These are phyloP conservation scores for Amylostereum chailletii DNA, from an alignment of 1,284 basidiomycete genomes.

Conservation along the genomic window DNA sequence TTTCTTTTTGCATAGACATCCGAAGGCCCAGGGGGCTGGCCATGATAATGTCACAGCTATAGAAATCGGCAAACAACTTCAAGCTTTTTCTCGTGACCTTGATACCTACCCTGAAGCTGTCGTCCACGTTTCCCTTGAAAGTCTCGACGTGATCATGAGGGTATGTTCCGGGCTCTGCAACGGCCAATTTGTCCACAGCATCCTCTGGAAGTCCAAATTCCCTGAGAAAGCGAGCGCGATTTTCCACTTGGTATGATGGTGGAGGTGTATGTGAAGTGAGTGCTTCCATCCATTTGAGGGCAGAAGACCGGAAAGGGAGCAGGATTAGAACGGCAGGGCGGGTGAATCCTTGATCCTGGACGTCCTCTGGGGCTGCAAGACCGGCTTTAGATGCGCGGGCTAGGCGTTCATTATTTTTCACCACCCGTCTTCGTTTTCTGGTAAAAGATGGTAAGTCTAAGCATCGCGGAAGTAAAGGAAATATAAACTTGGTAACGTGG, in stretches of 20 bases:
- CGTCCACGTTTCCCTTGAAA: constrained; percentile 96
- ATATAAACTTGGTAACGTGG: not conserved
- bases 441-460: not conserved
- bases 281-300: constrained; percentile 70
- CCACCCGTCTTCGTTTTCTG: not conserved
- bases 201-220: constrained; percentile 83
- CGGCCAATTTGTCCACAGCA: constrained; percentile 75
- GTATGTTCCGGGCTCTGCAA: constrained; percentile 68
- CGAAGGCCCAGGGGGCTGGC: constrained; percentile 91
- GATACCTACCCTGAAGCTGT: constrained; percentile 88
- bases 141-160: constrained; percentile 88
- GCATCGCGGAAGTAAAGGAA: not conserved
- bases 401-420: not conserved
- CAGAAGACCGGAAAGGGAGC: constrained; percentile 87
- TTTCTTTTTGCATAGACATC: constrained; percentile 91
- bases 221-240: constrained; percentile 70
- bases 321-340: constrained; percentile 91
- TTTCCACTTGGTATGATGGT: constrained; percentile 72
- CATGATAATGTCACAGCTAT: constrained; percentile 85
- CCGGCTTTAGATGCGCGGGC: not conserved
- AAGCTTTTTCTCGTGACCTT: constrained; percentile 89
- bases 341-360: constrained; percentile 94
- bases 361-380: constrained; percentile 13
- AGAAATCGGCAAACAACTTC: constrained; percentile 86
- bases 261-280: constrained; percentile 62